phyloP scores from a whole-genome alignment of 2,329 filamentous ascomycete species.

The Intubia oerlemansii region DNA sequence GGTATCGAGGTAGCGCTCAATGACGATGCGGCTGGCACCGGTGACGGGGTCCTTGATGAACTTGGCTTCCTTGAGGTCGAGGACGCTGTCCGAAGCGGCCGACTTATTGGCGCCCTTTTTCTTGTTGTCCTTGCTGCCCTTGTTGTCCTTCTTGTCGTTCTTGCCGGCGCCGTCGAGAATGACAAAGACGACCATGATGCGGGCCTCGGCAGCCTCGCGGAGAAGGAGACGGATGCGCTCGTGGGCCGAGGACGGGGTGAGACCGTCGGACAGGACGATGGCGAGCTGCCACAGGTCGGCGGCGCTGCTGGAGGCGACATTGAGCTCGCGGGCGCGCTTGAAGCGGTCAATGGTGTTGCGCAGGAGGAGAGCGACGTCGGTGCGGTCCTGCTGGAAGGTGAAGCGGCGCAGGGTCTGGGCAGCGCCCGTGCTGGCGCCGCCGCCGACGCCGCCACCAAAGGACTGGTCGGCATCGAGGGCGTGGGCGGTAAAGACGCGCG shows the following conservation, averaged over 20 bases:
- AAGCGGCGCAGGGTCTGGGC: slow-evolving; percentile 72
- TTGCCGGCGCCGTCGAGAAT: slow-evolving; percentile 57
- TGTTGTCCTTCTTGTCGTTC: slow-evolving; percentile 2
- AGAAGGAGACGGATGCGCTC: slow-evolving; percentile 64
- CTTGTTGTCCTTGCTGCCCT: slow-evolving; percentile 13
- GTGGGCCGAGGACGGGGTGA: slow-evolving; percentile 66
- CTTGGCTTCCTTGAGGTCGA: slow-evolving; percentile 73
- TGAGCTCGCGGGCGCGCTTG: slow-evolving; percentile 42
- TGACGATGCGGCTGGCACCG: slow-evolving; percentile 47
- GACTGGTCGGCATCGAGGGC: slow-evolving; percentile 55
- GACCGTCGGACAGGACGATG: slow-evolving; percentile 79
- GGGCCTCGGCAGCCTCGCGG: slow-evolving; percentile 71
- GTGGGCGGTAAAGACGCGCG: slow-evolving; percentile 66
- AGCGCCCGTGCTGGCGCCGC: slow-evolving; percentile 40
- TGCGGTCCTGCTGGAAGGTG: slow-evolving; percentile 65
- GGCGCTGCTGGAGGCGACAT: slow-evolving; percentile 14
- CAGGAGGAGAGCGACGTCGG: slow-evolving; percentile 65
- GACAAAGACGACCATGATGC: slow-evolving; percentile 96
- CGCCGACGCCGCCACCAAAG: slow-evolving; percentile 24
- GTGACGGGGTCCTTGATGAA: slow-evolving; percentile 43
- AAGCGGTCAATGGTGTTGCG: slow-evolving; percentile 63
- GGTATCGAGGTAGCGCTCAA: slow-evolving; percentile 79
- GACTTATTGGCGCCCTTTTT: slow-evolving; percentile 11
- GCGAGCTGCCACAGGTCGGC: slow-evolving; percentile 86
- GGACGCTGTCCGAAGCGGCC: slow-evolving; percentile 39